Percentiles rank a stretch among this genome's conserved stretches.
These are phyloP conservation scores for Podospora fimiseda DNA, from an alignment of 495 filamentous ascomycete species.

Conservation along the genomic window DNA sequence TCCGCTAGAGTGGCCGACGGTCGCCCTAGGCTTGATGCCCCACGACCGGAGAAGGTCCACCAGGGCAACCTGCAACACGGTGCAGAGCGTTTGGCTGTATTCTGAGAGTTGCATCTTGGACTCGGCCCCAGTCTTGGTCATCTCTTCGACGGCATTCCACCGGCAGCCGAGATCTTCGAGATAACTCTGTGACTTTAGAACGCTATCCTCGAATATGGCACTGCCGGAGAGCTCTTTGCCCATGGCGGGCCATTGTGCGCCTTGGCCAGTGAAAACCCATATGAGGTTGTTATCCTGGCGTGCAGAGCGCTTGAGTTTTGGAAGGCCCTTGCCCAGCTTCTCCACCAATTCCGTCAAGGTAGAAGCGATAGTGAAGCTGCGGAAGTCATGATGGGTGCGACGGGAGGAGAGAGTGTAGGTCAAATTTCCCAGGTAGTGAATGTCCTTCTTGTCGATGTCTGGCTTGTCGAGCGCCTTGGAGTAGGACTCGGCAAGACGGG, in stretches of 20 bases:
- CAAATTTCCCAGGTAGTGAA: slow-evolving; percentile 13
- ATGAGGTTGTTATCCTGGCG: slow-evolving; percentile 18
- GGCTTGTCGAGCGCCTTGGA: background rate
- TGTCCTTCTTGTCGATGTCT: background rate
- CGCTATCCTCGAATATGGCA: slow-evolving; percentile 26
- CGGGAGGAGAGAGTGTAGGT: slow-evolving; percentile 28
- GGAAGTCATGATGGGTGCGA: slow-evolving; percentile 20
- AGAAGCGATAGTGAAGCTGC: background rate
- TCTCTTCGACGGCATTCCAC: background rate
- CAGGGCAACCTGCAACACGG: slow-evolving; percentile 45
- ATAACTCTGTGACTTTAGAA: slow-evolving; percentile 26
- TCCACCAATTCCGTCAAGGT: background rate
- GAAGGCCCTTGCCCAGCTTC: background rate
- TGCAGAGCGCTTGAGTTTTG: slow-evolving; percentile 1
- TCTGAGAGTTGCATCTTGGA: background rate
- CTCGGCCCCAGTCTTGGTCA: background rate
- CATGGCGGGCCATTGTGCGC: slow-evolving; percentile 46
- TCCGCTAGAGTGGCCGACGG: slow-evolving; percentile 56
- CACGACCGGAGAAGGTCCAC: slow-evolving; percentile 43
- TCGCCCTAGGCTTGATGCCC: slow-evolving; percentile 39
- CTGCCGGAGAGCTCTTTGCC: slow-evolving; percentile 34
- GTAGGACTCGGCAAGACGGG: background rate
- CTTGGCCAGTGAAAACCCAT: slow-evolving; percentile 39
- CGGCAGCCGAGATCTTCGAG: background rate
- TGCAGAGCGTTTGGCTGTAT: slow-evolving; percentile 36